Evolutionary conservation across 768 basidiomycete species (phyloP), one percentile per base, ranked within the genome.

Genomic region (Tricholoma sp.): DNA sequence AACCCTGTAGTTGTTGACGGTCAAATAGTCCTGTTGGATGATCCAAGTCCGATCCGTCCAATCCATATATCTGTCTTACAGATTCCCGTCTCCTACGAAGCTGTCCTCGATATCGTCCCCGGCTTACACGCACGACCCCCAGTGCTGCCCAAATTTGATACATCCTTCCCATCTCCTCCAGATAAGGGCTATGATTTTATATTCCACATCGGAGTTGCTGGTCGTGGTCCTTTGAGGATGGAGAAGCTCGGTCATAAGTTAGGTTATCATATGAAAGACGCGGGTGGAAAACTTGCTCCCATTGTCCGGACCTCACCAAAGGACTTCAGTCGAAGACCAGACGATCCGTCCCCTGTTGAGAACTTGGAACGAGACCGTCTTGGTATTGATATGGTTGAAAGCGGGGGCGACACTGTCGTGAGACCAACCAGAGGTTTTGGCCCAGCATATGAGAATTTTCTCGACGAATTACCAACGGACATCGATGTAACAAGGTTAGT

Each of bases 261-360:
- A 18, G 84, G 85, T 6, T 89, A 88, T 66, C 75, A 80, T 46
- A 84, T 84, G 81, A 84, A 83, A 66, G 87, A 88, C 60, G 83
- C 80, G 8, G 74, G 74, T 4, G 82, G 81, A 7, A 76, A 79
- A 58, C 76, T 82, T 52, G 84, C 86, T 0, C 80, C 85, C 27
- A 64, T 76, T 14, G 74, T 77, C 37, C 72, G 75, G 34, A 70
- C 76, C 24, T 69, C 69, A 8, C 72, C 73, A 18, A 75, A 76
- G 55, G 75, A 77, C 53, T 75, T 76, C 52, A 74, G 73, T 22
- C 67, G 76, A 53, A 71, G 72, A 41, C 68, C 66, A 32, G 73
- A 75, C 19, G 72, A 72, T 45, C 61, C 63, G 12, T 60, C 66
- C 11, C 69, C 72, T 27, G 71, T 71, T 5, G 74, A 75, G 65